Percentiles rank a stretch among this genome's conserved stretches.
Evolutionary conservation across 2,329 filamentous ascomycete genomes (phyloP).

Genomic region (Elsinoe perseae): DNA sequence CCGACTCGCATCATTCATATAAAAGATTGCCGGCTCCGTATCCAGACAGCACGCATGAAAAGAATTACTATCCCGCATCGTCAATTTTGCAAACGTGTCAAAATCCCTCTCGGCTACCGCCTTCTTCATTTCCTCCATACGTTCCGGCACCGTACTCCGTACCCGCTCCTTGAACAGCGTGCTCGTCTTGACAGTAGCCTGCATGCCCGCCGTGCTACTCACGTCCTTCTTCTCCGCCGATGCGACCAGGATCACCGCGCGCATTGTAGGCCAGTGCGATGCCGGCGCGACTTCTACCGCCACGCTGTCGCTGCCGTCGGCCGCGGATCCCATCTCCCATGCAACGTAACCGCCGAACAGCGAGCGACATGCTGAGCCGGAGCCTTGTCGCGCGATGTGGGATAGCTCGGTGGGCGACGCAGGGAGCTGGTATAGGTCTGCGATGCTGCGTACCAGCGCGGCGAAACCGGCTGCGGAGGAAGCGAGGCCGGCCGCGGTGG

Average conservation of each 20-base stretch:
- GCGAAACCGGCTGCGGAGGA: slow-evolving; percentile 59
- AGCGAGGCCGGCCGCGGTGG: slow-evolving; percentile 82
- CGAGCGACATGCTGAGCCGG: slow-evolving; percentile 86
- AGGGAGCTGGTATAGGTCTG: slow-evolving; percentile 80
- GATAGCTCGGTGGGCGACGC: slow-evolving; percentile 76
- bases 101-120: slow-evolving; percentile 76
- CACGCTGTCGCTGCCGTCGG: slow-evolving; percentile 76
- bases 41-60: slow-evolving; percentile 95
- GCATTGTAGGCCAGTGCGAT: slow-evolving; percentile 92
- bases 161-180: slow-evolving; percentile 76
- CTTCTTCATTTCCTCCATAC: slow-evolving; percentile 79
- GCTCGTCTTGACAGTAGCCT: slow-evolving; percentile 87
- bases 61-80: slow-evolving; percentile 93
- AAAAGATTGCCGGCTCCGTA: slow-evolving; percentile 95
- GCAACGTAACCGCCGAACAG: slow-evolving; percentile 94
- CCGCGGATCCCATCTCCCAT: slow-evolving; percentile 71
- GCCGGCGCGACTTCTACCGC: slow-evolving; percentile 84
- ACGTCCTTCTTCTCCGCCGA: slow-evolving; percentile 95
- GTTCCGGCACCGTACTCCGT: slow-evolving; percentile 65
- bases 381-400: slow-evolving; percentile 84
- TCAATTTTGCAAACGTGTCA: slow-evolving; percentile 74
- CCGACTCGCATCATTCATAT: slow-evolving; percentile 88
- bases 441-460: slow-evolving; percentile 71
- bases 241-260: slow-evolving; percentile 81
- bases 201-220: slow-evolving; percentile 88